A percentile compares a stretch with the other conserved stretches of the same genome.
These are phyloP conservation scores for Alternaria metachromatica DNA, from an alignment of 2,329 filamentous ascomycete species.

Conservation along the genomic window DNA sequence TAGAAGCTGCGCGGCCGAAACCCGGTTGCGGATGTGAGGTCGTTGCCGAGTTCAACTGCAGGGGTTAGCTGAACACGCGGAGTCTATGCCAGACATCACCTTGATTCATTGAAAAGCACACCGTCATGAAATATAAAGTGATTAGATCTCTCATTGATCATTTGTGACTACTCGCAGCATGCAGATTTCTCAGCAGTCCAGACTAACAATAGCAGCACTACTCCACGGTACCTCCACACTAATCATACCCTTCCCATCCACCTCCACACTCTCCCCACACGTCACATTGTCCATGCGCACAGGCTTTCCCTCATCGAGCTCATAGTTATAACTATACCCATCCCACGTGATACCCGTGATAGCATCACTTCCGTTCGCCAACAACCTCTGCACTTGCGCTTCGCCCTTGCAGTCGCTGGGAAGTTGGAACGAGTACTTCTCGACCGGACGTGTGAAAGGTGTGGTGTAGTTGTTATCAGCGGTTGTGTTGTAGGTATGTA, in stretches of 20 bases:
- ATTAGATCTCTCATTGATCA: too few relatives aligned
- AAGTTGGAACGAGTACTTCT: conserved; percentile 51
- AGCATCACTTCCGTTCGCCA: conserved; percentile 69
- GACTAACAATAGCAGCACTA: conserved; percentile 1
- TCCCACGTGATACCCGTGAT: conserved; percentile 67
- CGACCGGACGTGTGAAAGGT: conserved; percentile 35
- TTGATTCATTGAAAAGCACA: too few relatives aligned
- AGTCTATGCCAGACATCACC: too few relatives aligned
- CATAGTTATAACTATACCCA: conserved; percentile 67
- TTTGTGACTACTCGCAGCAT: too few relatives aligned
- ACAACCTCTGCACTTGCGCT: conserved; percentile 56
- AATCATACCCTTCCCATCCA: conserved; percentile 22
- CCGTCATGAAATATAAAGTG: too few relatives aligned
- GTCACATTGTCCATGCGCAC: conserved; percentile 64
- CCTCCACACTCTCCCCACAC: conserved; percentile 52
- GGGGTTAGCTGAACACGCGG: not conserved
- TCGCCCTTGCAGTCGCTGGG: conserved; percentile 34
- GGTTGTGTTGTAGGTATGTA: conserved; percentile 56
- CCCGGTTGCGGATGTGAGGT: not conserved
- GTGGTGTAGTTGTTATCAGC: conserved; percentile 16
- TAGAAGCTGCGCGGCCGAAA: rapidly evolving
- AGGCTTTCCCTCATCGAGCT: conserved; percentile 62
- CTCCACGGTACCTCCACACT: conserved; percentile 4
- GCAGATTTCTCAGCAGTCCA: not conserved
- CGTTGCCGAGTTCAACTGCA: not conserved